Evolutionary conservation across 768 basidiomycete species (phyloP), one percentile per base, ranked within the genome.

Genomic region (Boletus rubescentipes): DNA sequence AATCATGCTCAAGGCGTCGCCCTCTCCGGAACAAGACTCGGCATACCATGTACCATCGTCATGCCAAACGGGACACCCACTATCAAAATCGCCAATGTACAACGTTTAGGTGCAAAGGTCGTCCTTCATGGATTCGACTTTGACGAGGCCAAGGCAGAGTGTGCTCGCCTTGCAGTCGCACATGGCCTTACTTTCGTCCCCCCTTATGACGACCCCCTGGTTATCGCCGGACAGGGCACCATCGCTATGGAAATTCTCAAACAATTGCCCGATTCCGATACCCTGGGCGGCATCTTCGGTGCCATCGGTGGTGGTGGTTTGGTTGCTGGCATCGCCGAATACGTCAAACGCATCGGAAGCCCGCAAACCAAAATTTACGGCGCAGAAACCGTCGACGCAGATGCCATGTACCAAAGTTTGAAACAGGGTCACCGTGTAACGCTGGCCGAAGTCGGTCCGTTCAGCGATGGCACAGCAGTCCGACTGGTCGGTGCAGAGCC

Each of bases 1-100:
- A 99, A 99, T 66, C 97, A 99, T 70, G 97, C 97, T 0, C 97
- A 99, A 71, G 97, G 97, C 23, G 97, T 99, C 46, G 97, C 97
- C 3, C 80, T 98, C 44, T 94, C 97, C n/a, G 93, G 96, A 11
- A 73, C 84, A 42, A 84, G 86, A 52, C 83, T 99, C 29, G 82
- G 81, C 32, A 89, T 98, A 55, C 93, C 97, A 4, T 97, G 93
- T 59, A 98, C 94, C n/a, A 98, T 99, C 64, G 93, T 99, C 57
- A 98, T 99, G 97, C 97, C 97, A 1, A 76, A 87, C 38, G 91
- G 85, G 14, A 98, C 97, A 3, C 97, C 97, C 2, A 81, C 88
- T 37, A 99, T 99, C 80, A 99, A 99, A 75, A 91, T 95, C 67
- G 79, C 85, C 54, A 98, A 96, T 64, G 97, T 97, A 26, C 84